Evolutionary conservation across 768 basidiomycete species (phyloP).

Genomic region (Tulasnella sp.): DNA sequence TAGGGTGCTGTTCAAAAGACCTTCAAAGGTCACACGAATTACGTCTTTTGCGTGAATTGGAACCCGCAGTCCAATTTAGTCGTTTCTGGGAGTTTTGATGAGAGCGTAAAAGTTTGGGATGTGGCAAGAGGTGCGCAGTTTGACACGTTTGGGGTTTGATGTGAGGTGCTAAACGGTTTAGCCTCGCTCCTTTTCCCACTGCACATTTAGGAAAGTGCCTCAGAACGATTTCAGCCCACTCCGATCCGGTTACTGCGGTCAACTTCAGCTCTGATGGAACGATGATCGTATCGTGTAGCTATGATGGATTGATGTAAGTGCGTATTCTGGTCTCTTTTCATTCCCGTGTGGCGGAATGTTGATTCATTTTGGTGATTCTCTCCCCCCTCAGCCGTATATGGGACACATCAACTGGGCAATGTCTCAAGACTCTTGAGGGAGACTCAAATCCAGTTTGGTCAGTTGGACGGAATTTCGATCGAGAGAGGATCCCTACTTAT

Average conservation of each 20-base stretch:
- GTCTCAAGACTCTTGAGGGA: slow-evolving; percentile 93
- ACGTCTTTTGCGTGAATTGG: slow-evolving; percentile 90
- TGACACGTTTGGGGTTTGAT: slow-evolving; percentile 1
- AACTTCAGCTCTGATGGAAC: slow-evolving; percentile 94
- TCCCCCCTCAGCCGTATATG: slow-evolving; percentile 72
- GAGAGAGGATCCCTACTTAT: neutral
- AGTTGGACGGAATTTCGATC: slow-evolving; percentile 26
- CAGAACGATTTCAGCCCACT: slow-evolving; percentile 89
- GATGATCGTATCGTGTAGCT: slow-evolving; percentile 88
- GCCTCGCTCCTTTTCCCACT: neutral
- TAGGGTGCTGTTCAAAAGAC: slow-evolving; percentile 60
- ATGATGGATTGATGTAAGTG: slow-evolving; percentile 92
- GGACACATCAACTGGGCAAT: slow-evolving; percentile 97
- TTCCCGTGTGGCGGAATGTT: neutral
- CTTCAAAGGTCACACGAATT: slow-evolving; percentile 83
- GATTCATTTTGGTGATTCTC: slow-evolving; percentile 2
- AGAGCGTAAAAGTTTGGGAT: slow-evolving; percentile 97
- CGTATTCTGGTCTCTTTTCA: slow-evolving; percentile 11
- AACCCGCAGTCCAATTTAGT: slow-evolving; percentile 86
- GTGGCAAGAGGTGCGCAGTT: slow-evolving; percentile 65
- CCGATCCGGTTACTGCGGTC: slow-evolving; percentile 93
- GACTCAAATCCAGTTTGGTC: slow-evolving; percentile 94
- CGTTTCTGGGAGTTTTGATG: slow-evolving; percentile 92
- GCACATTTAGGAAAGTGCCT: slow-evolving; percentile 65
- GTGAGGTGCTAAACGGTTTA: neutral